These are phyloP conservation scores for Fusarium abutilonis DNA, from an alignment of 2,329 filamentous ascomycete species.

Conservation along the genomic window DNA sequence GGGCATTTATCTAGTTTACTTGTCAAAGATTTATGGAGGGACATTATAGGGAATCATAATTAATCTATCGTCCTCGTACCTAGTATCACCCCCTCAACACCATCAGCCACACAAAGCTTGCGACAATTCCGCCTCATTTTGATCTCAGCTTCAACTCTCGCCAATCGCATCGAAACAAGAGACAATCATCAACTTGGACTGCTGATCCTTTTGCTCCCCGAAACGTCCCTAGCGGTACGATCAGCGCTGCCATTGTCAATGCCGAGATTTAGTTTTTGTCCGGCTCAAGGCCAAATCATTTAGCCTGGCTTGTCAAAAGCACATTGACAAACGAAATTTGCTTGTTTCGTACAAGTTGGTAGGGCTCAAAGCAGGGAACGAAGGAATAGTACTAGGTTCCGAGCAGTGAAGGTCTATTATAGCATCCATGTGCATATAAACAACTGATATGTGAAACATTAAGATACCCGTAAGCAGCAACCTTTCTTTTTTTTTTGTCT, in stretches of 20 bases:
- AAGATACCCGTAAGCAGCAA: too few species aligned
- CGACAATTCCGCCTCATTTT: neutral
- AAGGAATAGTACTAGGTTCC: constrained; percentile 3
- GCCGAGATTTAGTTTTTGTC: constrained; percentile 1
- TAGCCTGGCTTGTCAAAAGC: constrained; percentile 4
- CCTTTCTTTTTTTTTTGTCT: too few species aligned
- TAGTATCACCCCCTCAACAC: neutral
- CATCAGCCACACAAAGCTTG: neutral
- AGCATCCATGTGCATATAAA: constrained; percentile 4
- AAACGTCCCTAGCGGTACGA: constrained; percentile 26
- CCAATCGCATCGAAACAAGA: constrained; percentile 13
- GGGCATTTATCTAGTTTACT: too few species aligned
- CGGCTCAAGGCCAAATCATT: constrained; percentile 6
- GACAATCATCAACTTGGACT: neutral
- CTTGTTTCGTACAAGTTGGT: too few species aligned
- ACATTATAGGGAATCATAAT: too few species aligned
- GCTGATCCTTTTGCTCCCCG: too few species aligned
- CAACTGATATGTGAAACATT: constrained; percentile 1
- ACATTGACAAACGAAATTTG: neutral
- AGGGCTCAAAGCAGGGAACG: neutral
- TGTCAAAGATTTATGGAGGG: too few species aligned
- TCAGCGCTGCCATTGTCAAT: constrained; percentile 22
- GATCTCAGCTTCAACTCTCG: neutral
- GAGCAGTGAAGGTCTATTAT: neutral
- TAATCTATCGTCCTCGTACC: too few species aligned